Evolutionary conservation across 495 filamentous ascomycete species (phyloP).

Genomic region (Aspergillus mulundensis): DNA sequence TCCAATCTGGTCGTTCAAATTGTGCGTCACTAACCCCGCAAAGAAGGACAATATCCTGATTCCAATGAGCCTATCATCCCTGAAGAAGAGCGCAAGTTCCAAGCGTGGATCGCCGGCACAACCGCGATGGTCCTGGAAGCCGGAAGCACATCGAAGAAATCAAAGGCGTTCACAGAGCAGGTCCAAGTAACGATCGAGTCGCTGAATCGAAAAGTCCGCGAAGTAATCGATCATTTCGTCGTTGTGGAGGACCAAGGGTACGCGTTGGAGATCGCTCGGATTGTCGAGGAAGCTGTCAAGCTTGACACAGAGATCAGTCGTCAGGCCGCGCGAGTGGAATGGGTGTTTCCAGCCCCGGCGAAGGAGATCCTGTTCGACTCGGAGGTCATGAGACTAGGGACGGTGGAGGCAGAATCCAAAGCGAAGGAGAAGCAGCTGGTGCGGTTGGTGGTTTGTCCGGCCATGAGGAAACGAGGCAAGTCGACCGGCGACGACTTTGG

Average conservation of each 20-base stretch:
- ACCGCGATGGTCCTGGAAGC: neutral
- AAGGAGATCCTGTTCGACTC: neutral
- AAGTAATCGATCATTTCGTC: neutral
- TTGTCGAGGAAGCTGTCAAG: neutral
- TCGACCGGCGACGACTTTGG: conserved; percentile 4
- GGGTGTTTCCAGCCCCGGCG: neutral
- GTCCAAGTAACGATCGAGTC: neutral
- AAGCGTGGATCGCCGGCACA: neutral
- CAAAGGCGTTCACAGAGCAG: neutral
- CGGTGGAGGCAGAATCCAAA: neutral
- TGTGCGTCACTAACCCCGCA: neutral
- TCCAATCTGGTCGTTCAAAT: no score
- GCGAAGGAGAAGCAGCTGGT: neutral
- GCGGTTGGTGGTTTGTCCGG: neutral
- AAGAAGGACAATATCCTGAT: conserved; percentile 1
- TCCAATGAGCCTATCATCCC: neutral
- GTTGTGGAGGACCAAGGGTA: neutral
- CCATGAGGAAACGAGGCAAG: conserved; percentile 7
- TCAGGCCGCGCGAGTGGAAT: conserved; percentile 4
- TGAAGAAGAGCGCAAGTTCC: conserved; percentile 5
- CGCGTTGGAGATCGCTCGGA: neutral
- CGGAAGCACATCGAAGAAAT: neutral
- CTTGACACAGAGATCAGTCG: conserved; percentile 2
- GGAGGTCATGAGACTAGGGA: neutral
- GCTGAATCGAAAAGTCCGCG: neutral